Base-by-base conservation (phyloP, 2,329 filamentous ascomycete genomes). In the Colletotrichum camelliae region DNA sequence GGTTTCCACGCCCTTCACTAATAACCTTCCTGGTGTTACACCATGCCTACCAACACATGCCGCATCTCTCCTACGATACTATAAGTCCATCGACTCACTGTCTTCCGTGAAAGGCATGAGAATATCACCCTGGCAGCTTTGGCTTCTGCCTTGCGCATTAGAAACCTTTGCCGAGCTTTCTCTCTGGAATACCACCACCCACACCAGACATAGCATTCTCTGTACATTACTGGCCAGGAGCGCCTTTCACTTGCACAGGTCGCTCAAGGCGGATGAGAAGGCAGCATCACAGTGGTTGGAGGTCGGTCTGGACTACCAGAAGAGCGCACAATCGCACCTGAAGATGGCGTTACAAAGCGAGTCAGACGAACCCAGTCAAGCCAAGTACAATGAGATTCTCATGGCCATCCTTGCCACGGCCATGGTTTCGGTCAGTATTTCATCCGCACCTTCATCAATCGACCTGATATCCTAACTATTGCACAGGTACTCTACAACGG, bases 91-190 rank as follows among this genome's bases (percentile, higher is more conserved):
- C 2, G 80, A 85, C n/a, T 78, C 77, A 7, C 65, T 79, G n/a
- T 80, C 79, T 62, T 82, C 78, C 10, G 82, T 80, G 12, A 72
- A 82, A 66, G 48, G 81, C 68, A 81, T 83, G 27, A 81, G 82
- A 4, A 86, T 86, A 69, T 87, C 86, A 1, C 87, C 86, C 0
- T 88, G 86, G 86, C 83, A 87, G 61, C 79, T 87, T 0, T 82
- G 88, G 0, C 84, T 87, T 21, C 78, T 88, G 1, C 86, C 87
- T 1, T 84, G 85, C 58, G 83, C 83, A 0, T 84, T 87, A 3
- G 82, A 84, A 37, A 85, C 84, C 0, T 82, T 87, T 60, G 87
- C 86, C 2, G 85, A 86, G 57, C 72, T 88, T 1, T 84, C 85
- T 0, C 79, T 88, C 1, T 86, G 85, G 57, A 86, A 87, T 16